Evolutionary conservation across 441 rosid genomes (phyloP), one percentile per base, ranked within the genome.

Genomic region (Brassica balearica): DNA sequence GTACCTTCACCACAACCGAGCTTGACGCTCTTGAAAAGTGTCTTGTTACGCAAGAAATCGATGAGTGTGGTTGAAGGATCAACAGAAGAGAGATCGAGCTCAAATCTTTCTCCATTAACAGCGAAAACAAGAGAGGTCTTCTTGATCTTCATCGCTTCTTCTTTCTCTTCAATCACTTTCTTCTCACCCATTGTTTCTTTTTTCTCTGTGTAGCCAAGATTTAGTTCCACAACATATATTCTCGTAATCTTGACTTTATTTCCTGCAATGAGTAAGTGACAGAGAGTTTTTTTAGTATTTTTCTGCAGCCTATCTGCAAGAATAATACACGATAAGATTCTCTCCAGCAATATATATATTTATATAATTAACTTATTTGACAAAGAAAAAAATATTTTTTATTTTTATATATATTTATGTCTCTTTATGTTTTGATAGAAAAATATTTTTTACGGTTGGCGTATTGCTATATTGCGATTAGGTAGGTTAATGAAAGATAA

Each of bases 1-100:
- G 12, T 32, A 90, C 98, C 98, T 94, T 94, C 96, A 46, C 97
- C 98, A 66, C 98, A 94, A 55, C 97, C 80, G 46, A 89, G 97
- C 90, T 94, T 94, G 77, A 85, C 91, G 68, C 97, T 86, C 88
- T 85, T 94, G 84, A 92, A 88, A 62, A 79, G 84, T 75, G 98
- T 88, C 15, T 75, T 85, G 68, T 76, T 77, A 6, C 98, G 96
- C 85, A 94, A 77, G 86, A 91, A 92, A 65, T 94, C 89, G 29
- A 92, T 83, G 86, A 92, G 82, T 73, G 95, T 94, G 38, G 90
- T 88, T 0, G 95, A 92, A 73, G 96, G 91, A 71, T 89, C 89
- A 19, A 87, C n/a, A 2, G 59, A 58, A 20, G 87, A 80, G 46
- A 81, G 75, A 74, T 91, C 91, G 48, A 81, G 64, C 83, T 94